Evolutionary conservation across 2,329 filamentous ascomycete genomes (phyloP), one percentile per base, ranked within the genome.

Genomic region (Paecilomyces variotii): DNA sequence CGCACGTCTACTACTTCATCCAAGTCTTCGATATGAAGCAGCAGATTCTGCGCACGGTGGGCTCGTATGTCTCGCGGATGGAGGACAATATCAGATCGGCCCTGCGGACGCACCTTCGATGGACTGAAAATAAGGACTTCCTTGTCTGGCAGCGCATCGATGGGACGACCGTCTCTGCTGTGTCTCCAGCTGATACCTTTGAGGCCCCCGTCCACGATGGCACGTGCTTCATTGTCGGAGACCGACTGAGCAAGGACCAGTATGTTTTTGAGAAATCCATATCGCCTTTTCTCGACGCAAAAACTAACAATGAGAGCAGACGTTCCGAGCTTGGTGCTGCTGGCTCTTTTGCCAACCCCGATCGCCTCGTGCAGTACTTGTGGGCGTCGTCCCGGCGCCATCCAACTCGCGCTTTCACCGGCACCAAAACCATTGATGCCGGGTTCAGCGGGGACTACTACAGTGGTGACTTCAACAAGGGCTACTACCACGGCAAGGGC

Each of bases 381-480:
- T 73, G 72, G 63, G 77, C 76, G 49, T 68, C 72, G 25, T 70
- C 73, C 5, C 76, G 78, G 55, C 73, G 76, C 55, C 79, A 81
- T 60, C 79, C 80, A 2, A 68, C 74, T 59, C 66, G 71, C 24
- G 72, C 72, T 25, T 75, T 76, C 60, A 76, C 74, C 4, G 80
- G 80, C 12, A 73, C 71, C 56, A 79, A 79, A 63, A 83, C 78
- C 2, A 70, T 81, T 57, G 80, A 82, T 56, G 71, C 74, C 61
- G 79, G 80, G 56, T 83, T 84, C 62, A 81, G 79, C 5, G 77
- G 77, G 1, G 79, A 84, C 56, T 83, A 79, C 69, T 86, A 84
- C 71, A 78, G 77, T 55, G 84, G 84, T 56, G 74, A 78, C 4
- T 76, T 82, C 56, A 72, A 76, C 14, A 79, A 78, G 55, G 77